Evolutionary conservation across 1,284 basidiomycete species (phyloP).

Genomic region (Anthracocystis walkeri): DNA sequence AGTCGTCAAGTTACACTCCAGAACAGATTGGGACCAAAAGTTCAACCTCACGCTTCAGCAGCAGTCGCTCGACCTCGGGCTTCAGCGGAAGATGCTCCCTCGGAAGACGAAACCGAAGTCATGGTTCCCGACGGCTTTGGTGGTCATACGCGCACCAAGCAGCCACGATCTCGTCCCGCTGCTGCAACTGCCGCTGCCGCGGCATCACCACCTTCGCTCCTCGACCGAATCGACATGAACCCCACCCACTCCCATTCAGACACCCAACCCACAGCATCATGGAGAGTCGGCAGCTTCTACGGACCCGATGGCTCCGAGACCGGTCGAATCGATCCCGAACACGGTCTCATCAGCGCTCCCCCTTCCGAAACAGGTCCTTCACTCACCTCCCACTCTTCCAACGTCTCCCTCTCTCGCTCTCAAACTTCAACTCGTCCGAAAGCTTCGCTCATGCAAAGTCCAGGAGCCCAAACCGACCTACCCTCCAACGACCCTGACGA

Average conservation of each 20-base stretch:
- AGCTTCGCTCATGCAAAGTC: slow-evolving; percentile 45
- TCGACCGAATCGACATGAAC: slow-evolving; percentile 28
- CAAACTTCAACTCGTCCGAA: slow-evolving; percentile 36
- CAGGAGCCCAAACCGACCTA: slow-evolving; percentile 3
- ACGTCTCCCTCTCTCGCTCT: slow-evolving; percentile 24
- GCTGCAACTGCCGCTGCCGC: not conserved
- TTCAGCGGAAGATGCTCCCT: slow-evolving; percentile 1
- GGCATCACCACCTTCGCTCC: slow-evolving; percentile 14
- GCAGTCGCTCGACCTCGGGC: not conserved
- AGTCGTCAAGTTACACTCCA: slow-evolving; percentile 30
- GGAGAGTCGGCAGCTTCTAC: slow-evolving; percentile 60
- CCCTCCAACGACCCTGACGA: not conserved
- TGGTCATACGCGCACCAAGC: slow-evolving; percentile 41
- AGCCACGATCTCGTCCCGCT: slow-evolving; percentile 15
- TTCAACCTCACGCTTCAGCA: not conserved
- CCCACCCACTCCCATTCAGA: not conserved
- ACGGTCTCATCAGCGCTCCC: slow-evolving; percentile 29
- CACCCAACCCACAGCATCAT: slow-evolving; percentile 10
- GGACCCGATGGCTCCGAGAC: slow-evolving; percentile 51
- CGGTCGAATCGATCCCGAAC: slow-evolving; percentile 39
- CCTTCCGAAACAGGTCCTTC: slow-evolving; percentile 11
- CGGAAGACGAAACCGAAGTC: slow-evolving; percentile 43
- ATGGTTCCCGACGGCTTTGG: slow-evolving; percentile 60
- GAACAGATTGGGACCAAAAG: slow-evolving; percentile 26
- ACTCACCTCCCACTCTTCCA: slow-evolving; percentile 3